Percentiles rank a stretch among this genome's conserved stretches.
Conservation (phyloP, 495 filamentous ascomycete species). For the Neurospora sp. region DNA sequence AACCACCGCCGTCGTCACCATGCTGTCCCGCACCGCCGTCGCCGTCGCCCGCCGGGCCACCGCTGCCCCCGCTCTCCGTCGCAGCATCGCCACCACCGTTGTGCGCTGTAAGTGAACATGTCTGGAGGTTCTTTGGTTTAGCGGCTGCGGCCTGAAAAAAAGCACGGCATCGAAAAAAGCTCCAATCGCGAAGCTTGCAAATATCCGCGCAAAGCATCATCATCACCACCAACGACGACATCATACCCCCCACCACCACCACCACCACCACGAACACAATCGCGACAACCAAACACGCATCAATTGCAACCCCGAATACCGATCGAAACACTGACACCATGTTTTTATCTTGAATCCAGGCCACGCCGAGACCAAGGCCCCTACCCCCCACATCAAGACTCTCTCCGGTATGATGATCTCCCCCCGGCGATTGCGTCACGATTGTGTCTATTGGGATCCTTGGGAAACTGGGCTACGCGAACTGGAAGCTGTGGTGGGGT, state of each 20-base stretch:
- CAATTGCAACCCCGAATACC: not conserved
- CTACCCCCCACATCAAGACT: constrained; percentile 13
- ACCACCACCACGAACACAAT: not conserved
- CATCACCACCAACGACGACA: not conserved
- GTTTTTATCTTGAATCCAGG: constrained; percentile 4
- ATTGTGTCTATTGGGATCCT: constrained; percentile 5
- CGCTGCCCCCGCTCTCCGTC: constrained; percentile 45
- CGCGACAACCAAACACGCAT: not conserved
- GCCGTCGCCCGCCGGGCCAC: constrained; percentile 61
- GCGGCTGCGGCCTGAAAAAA: constrained; percentile 2
- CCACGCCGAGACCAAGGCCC: constrained; percentile 15
- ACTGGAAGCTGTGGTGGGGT: not conserved
- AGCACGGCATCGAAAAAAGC: constrained; percentile 1
- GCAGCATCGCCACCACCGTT: constrained; percentile 47
- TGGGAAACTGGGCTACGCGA: not conserved
- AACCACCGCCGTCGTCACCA: constrained; percentile 31
- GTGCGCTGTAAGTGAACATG: constrained; percentile 44
- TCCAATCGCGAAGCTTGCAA: constrained; percentile 4
- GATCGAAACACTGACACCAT: constrained; percentile 1
- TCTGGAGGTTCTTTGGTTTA: not conserved
- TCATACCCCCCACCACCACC: not conserved
- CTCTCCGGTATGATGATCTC: constrained; percentile 19
- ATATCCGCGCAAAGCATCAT: constrained; percentile 11
- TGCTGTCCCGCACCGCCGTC: constrained; percentile 73
- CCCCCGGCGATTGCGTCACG: not conserved